phyloP scores from a whole-genome alignment of 2,329 filamentous ascomycete species.

The Zasmidium angulare region DNA sequence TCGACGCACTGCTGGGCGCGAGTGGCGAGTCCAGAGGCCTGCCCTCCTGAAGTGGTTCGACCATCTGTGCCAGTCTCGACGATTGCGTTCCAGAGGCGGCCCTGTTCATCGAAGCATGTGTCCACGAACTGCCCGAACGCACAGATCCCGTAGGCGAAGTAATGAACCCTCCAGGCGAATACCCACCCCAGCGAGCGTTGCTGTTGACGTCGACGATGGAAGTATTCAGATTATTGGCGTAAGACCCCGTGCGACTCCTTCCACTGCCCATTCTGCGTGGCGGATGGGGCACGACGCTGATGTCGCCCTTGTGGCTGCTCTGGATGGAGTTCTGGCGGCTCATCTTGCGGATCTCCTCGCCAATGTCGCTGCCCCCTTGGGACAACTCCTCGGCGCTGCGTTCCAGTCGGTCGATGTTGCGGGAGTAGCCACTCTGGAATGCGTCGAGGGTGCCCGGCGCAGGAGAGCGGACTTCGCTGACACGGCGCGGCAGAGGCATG shows the following conservation, averaged over 20 bases:
- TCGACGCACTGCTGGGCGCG: constrained; percentile 25
- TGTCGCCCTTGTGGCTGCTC: constrained; percentile 12
- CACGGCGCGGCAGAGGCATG: background rate
- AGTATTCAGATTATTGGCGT: constrained; percentile 8
- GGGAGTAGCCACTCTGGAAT: constrained; percentile 1
- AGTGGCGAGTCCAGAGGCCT: constrained; percentile 36
- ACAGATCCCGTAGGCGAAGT: constrained; percentile 67
- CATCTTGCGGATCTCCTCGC: constrained; percentile 72
- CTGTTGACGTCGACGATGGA: constrained; percentile 67
- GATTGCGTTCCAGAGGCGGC: constrained; percentile 42
- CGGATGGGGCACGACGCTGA: background rate
- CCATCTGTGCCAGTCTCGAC: constrained; percentile 43
- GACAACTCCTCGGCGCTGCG: constrained; percentile 73
- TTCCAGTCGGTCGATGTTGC: constrained; percentile 71
- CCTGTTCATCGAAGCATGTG: constrained; percentile 35
- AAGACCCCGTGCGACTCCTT: constrained; percentile 60
- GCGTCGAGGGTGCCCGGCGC: background rate
- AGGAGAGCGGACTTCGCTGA: constrained; percentile 1
- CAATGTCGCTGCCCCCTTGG: constrained; percentile 69
- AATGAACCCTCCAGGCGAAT: constrained; percentile 67
- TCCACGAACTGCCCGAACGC: constrained; percentile 47
- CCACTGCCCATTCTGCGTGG: constrained; percentile 8
- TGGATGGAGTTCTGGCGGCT: constrained; percentile 30
- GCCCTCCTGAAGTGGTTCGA: constrained; percentile 40
- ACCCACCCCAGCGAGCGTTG: constrained; percentile 66